A percentile compares a stretch with the other conserved stretches of the same genome.
phyloP scores from a whole-genome alignment of 352 stramenopile genomes.

The Globisporangium uncinulatum region DNA sequence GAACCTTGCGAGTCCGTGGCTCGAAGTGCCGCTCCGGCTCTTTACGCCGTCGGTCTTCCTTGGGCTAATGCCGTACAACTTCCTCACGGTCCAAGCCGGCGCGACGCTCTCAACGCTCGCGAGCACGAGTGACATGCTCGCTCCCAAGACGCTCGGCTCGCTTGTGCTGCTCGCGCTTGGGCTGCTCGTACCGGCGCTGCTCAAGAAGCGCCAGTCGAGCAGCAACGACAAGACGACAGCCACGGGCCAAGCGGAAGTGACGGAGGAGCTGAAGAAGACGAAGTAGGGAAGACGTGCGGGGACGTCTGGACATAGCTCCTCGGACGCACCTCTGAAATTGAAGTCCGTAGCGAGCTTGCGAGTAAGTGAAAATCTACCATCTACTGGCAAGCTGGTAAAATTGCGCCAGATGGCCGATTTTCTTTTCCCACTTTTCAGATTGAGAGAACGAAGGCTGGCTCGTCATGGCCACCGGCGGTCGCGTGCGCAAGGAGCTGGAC shows the following conservation, averaged over 20 bases:
- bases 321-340: no score
- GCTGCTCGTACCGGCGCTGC: conserved; percentile 59
- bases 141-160: conserved; percentile 47
- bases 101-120: conserved; percentile 67
- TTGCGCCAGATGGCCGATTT: no score
- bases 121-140: conserved; percentile 61
- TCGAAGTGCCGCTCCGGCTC: conserved; percentile 55
- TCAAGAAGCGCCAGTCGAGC: conserved; percentile 30
- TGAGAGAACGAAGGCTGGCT: no score
- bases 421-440: no score
- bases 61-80: conserved; percentile 80
- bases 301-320: no score
- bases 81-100: conserved; percentile 72
- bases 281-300: not conserved
- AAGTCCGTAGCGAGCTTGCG: no score
- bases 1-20: conserved; percentile 76
- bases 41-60: conserved; percentile 64
- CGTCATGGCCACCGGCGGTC: conserved; percentile 27
- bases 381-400: no score
- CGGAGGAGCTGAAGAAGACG: not conserved
- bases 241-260: no score
- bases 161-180: conserved; percentile 50
- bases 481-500: conserved; percentile 84
- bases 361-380: no score
- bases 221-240: no score